Conservation (phyloP, 2,329 filamentous ascomycete genomes). For the Fusarium miscanthi region DNA sequence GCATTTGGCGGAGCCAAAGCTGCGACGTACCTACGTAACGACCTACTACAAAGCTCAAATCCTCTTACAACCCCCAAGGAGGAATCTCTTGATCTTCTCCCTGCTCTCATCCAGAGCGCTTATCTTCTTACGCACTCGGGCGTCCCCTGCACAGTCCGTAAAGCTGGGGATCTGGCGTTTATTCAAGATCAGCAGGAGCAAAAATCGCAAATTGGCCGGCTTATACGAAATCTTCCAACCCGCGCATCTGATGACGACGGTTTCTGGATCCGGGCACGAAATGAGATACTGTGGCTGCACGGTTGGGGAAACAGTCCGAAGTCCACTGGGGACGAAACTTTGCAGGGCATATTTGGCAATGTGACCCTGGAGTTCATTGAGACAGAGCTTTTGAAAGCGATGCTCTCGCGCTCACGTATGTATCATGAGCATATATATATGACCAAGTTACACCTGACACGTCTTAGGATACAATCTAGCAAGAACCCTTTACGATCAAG, state of each 20-base stretch:
- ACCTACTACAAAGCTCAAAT: conserved; percentile 70
- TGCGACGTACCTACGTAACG: conserved; percentile 49
- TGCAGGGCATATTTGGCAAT: conserved; percentile 71
- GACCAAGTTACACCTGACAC: conserved; percentile 7
- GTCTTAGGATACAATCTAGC: conserved; percentile 70
- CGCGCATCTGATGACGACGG: conserved; percentile 69
- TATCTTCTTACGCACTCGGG: conserved; percentile 65
- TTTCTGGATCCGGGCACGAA: conserved; percentile 70
- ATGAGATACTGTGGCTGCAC: conserved; percentile 78
- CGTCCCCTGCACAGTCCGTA: conserved; percentile 61
- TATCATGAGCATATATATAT: not conserved
- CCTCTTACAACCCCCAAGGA: conserved; percentile 70
- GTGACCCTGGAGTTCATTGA: conserved; percentile 73
- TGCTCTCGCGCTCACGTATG: conserved; percentile 72
- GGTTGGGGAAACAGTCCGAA: conserved; percentile 70
- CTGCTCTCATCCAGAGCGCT: conserved; percentile 71
- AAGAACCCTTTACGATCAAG: conserved; percentile 68
- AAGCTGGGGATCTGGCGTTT: conserved; percentile 72
- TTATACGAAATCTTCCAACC: conserved; percentile 65
- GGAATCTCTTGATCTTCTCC: conserved; percentile 67
- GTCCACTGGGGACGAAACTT: conserved; percentile 50
- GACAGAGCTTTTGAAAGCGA: conserved; percentile 74
- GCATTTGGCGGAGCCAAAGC: conserved; percentile 41
- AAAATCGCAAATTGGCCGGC: conserved; percentile 65
- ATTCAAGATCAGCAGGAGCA: conserved; percentile 74